Base-by-base conservation (phyloP, 805 yeast genomes). In the Monosporozyma yasuniensis region DNA sequence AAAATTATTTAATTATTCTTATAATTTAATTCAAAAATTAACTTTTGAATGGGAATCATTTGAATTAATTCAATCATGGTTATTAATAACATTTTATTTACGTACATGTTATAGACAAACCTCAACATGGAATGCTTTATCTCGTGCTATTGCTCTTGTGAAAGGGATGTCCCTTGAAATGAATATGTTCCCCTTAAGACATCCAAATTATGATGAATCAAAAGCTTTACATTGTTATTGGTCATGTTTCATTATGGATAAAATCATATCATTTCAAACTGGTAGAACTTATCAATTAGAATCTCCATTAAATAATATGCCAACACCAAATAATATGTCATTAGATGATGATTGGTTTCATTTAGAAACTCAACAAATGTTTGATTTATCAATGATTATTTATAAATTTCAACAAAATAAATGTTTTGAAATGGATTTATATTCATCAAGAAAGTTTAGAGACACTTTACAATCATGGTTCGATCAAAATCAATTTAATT, bases 141-240 rank as follows among this genome's bases (percentile, higher is more conserved):
- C 74, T 12, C 65, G 61, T 12, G 79, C 78, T 2, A 58, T 74
- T 8, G 60, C 67, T 38, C 70, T 76, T 71, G 58, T 67, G 44
- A 66, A 70, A 46, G 75, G 76, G 1, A 72, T 76, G 78, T 69
- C 75, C 6, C 51, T 75, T 34, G 67, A 70, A 49, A 52, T 67
- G 44, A 65, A 67, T 41, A 42, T 57, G 32, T 56, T 61, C 16
- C 70, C 69, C 2, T 50, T 51, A 42, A 44, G 48, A 3, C 61
- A 61, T 39, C 27, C 53, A 38, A 60, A 42, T 45, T 70, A 54
- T 58, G 82, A 78, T 53, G 59, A 56, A 18, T 50, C 71, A 11
- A 79, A 80, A 56, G 73, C 78, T 1, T 68, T 68, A 55, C 66
- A 83, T 46, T 71, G 80, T 1, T 81, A 77, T 58, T 80, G 82